Base-by-base conservation (phyloP, 306 rosid genomes). In the Neltuma alba region DNA sequence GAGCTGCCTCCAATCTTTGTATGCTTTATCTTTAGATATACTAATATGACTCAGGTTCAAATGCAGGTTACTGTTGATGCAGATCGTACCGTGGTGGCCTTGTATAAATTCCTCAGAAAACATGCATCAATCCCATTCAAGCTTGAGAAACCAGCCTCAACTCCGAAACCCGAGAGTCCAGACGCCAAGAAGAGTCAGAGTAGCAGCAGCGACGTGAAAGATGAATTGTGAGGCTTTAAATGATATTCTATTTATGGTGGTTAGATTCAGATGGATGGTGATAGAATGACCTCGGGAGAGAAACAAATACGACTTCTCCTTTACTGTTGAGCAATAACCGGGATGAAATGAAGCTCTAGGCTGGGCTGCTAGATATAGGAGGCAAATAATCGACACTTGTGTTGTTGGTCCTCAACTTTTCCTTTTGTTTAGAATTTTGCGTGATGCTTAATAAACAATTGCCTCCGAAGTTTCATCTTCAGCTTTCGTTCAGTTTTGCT, bases 51-150 rank as follows among this genome's bases (percentile, higher is more conserved):
- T 76, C 44, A 76, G 86, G 64, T 74, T 86, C 36, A 36, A 54
- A 38, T 63, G 6, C 57, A 96, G 99, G 88, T 91, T 79, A 87
- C 91, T 6, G 97, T 96, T 38, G 99, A 96, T 47, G 47, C 86
- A 37, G 99, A 96, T 72, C 97, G 99, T 7, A 90, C 99, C 0
- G 99, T 93, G 78, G 96, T 91, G 73, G 99, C 98, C n/a, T 87
- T 96, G 20, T 96, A 96, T 75, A 96, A 96, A 80, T 96, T 96
- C 87, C 81, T 96, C 62, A 96, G 92, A 86, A 92, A 96, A 78
- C 82, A 96, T 80, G 98, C 99, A 72, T 89, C 99, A 38, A 88
- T 96, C 83, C 98, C 98, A n/a, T 93, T 96, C 88, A 96, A 93
- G 92, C 94, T 96, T 81, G 87, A 93, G 87, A 91, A 96, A 82